Conservation (phyloP, 345 rosid species). For the Fremontodendron californicum region DNA sequence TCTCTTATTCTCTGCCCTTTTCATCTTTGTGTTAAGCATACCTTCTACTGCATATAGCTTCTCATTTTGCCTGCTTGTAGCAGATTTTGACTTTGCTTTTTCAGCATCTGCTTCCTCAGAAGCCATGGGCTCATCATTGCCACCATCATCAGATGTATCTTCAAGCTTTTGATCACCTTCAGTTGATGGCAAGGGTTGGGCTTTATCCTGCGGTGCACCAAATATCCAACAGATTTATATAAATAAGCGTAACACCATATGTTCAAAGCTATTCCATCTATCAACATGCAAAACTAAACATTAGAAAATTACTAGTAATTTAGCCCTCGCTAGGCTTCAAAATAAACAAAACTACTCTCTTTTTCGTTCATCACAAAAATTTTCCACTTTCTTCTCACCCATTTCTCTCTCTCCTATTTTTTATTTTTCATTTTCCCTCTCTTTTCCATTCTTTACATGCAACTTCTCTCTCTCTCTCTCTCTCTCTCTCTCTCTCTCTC, state of each 20-base stretch:
- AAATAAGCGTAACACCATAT: neutral
- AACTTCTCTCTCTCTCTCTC: no score
- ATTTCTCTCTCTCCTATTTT: no score
- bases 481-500: no score
- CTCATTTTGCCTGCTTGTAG: slow-evolving; percentile 54
- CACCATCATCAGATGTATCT: slow-evolving; percentile 20
- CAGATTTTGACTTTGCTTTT: slow-evolving; percentile 36
- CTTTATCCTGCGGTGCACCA: slow-evolving; percentile 33
- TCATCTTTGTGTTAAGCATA: slow-evolving; percentile 67
- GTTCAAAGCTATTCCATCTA: neutral
- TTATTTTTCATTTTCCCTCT: no score
- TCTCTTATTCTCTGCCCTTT: slow-evolving; percentile 75
- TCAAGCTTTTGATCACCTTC: slow-evolving; percentile 23
- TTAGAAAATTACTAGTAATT: neutral
- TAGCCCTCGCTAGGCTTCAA: no score
- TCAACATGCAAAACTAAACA: slow-evolving; percentile 1
- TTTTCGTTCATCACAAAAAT: no score
- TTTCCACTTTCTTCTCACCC: no score
- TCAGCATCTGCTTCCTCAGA: slow-evolving; percentile 33
- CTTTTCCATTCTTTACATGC: no score
- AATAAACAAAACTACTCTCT: no score
- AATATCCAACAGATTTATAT: neutral
- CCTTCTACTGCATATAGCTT: slow-evolving; percentile 66
- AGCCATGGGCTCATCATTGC: slow-evolving; percentile 41
- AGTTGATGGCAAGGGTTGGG: slow-evolving; percentile 23